phyloP scores from a whole-genome alignment of 2,329 filamentous ascomycete species.

The Monilinia vaccinii-corymbosi region DNA sequence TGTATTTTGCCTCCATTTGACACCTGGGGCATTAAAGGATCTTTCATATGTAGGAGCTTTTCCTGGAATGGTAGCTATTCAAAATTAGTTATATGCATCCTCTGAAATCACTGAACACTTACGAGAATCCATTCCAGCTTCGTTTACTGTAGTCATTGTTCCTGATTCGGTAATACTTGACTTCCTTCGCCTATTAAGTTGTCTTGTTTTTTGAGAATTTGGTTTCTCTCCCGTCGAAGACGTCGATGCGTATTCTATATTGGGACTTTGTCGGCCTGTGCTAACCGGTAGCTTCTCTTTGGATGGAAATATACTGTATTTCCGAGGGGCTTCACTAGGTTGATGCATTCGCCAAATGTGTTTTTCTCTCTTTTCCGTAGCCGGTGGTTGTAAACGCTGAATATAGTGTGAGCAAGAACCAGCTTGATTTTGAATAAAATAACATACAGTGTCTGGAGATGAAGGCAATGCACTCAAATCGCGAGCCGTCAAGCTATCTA shows the following conservation, averaged over 20 bases:
- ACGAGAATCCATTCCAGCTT: conserved; percentile 63
- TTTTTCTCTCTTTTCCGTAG: conserved; percentile 35
- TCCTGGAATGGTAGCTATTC: conserved; percentile 56
- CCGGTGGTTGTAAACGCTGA: conserved; percentile 17
- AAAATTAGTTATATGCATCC: conserved; percentile 9
- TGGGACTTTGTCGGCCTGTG: conserved; percentile 37
- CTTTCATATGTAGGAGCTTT: conserved; percentile 55
- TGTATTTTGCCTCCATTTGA: conserved; percentile 38
- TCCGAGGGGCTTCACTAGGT: conserved; percentile 37
- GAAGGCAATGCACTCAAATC: conserved; percentile 30
- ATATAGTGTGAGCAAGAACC: conserved; percentile 14
- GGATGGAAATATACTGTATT: conserved; percentile 54
- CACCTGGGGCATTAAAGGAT: conserved; percentile 51
- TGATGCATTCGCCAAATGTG: conserved; percentile 52
- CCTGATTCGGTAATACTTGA: conserved; percentile 55
- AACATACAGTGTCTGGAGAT: conserved; percentile 28
- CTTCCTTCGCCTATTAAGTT: conserved; percentile 51
- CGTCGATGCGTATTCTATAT: conserved; percentile 34
- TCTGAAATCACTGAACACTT: conserved; percentile 29
- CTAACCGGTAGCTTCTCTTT: conserved; percentile 33
- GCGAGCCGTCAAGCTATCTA: conserved; percentile 24
- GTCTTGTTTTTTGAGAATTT: conserved; percentile 45
- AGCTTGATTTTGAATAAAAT: neutral
- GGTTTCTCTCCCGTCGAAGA: conserved; percentile 28
- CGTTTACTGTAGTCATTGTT: conserved; percentile 61